A percentile compares a stretch with the other conserved stretches of the same genome.
Evolutionary conservation across 208 protist species (phyloP).

Genomic region (Histomonas meleagridis): DNA sequence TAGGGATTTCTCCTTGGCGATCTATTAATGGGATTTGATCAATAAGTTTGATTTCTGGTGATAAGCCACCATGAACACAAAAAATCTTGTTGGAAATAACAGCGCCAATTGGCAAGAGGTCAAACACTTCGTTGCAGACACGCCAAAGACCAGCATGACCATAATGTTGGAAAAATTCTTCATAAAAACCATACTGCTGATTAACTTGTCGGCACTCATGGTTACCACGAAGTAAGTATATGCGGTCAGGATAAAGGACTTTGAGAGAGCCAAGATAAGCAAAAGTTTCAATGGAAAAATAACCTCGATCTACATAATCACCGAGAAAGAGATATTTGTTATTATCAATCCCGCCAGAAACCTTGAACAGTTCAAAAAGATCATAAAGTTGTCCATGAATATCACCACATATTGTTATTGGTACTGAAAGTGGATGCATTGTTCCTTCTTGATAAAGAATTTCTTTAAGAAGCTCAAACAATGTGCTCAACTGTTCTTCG

Average conservation of each 20-base stretch:
- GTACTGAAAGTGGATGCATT: neutral
- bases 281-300: conserved; percentile 44
- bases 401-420: neutral
- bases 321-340: conserved; percentile 92
- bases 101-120: conserved; percentile 61
- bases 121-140: conserved; percentile 65
- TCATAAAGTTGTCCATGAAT: conserved; percentile 51
- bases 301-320: conserved; percentile 42
- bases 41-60: conserved; percentile 71
- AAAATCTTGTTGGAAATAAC: conserved; percentile 63
- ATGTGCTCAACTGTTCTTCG: neutral
- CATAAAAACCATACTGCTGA: conserved; percentile 66
- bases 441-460: neutral
- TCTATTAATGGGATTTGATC: conserved; percentile 53
- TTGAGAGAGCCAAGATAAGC: conserved; percentile 31
- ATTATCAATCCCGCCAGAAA: conserved; percentile 62
- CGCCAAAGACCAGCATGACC: conserved; percentile 57
- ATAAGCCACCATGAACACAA: conserved; percentile 78
- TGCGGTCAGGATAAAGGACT: conserved; percentile 63
- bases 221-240: conserved; percentile 79
- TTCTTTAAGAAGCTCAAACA: neutral
- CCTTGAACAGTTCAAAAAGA: conserved; percentile 73
- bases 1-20: conserved; percentile 60
- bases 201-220: conserved; percentile 70
- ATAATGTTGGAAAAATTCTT: conserved; percentile 76